phyloP scores from a whole-genome alignment of 495 filamentous ascomycete genomes.

The Neurospora sp. region DNA sequence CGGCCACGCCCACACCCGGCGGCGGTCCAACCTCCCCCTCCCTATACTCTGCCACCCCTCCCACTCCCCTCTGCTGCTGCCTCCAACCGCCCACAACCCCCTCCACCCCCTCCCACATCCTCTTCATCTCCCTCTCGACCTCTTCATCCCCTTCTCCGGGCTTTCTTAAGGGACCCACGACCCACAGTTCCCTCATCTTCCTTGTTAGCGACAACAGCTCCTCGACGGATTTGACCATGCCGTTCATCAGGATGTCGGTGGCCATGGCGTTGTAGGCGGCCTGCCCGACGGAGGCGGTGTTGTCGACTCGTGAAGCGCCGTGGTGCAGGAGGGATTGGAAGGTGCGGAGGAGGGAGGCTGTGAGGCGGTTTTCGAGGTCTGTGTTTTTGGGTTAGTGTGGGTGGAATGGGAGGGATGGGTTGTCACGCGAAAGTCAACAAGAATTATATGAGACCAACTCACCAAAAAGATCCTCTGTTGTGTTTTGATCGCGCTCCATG shows the following conservation, averaged over 20 bases:
- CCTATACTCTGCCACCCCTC: not conserved
- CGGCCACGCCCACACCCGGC: not conserved
- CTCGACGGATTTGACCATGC: constrained; percentile 23
- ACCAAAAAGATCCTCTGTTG: constrained; percentile 1
- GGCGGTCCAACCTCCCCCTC: not conserved
- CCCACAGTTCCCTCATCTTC: constrained; percentile 34
- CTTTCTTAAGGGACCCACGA: constrained; percentile 28
- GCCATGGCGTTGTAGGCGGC: constrained; percentile 28
- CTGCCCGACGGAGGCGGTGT: constrained; percentile 21
- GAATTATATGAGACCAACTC: too few species aligned
- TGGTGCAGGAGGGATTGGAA: constrained; percentile 25
- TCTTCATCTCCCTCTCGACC: constrained; percentile 19
- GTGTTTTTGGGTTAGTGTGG: too few species aligned
- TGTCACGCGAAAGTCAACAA: too few species aligned
- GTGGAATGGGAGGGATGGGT: too few species aligned
- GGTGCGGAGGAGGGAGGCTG: constrained; percentile 28
- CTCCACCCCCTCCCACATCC: constrained; percentile 6
- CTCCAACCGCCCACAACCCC: not conserved
- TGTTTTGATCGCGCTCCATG: constrained; percentile 2
- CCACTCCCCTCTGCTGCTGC: not conserved
- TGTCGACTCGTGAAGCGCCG: constrained; percentile 19
- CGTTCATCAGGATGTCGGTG: constrained; percentile 23
- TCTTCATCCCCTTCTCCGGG: constrained; percentile 23
- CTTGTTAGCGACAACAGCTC: constrained; percentile 31
- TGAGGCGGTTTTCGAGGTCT: constrained; percentile 23